Evolutionary conservation across 768 basidiomycete species (phyloP).

Genomic region (Podaxis carcinomalis): DNA sequence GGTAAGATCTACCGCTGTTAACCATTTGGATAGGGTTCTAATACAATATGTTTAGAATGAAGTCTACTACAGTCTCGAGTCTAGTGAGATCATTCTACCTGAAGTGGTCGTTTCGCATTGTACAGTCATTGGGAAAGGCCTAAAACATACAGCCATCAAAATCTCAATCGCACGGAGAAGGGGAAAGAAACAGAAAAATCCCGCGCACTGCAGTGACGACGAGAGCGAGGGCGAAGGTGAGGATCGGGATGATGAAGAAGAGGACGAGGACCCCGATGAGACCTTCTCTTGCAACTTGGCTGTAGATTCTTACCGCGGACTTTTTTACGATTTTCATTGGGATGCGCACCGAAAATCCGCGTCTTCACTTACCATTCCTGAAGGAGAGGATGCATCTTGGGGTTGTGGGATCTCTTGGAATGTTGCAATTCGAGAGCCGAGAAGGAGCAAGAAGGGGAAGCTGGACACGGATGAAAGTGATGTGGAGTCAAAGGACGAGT

Average conservation of each 20-base stretch:
- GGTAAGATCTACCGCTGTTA: slow-evolving; percentile 28
- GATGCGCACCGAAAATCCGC: slow-evolving; percentile 39
- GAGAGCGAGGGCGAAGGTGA: slow-evolving; percentile 16
- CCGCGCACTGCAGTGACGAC: slow-evolving; percentile 13
- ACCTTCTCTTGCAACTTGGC: slow-evolving; percentile 57
- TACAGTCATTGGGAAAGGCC: slow-evolving; percentile 33
- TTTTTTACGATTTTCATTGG: slow-evolving; percentile 66
- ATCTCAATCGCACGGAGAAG: not conserved
- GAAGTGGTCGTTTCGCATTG: slow-evolving; percentile 50
- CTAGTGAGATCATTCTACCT: slow-evolving; percentile 45
- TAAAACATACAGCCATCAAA: slow-evolving; percentile 2
- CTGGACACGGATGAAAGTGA: slow-evolving; percentile 9
- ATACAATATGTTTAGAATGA: slow-evolving; percentile 56
- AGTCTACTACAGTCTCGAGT: slow-evolving; percentile 60
- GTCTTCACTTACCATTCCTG: slow-evolving; percentile 21
- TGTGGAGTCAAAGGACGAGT: slow-evolving; percentile 14
- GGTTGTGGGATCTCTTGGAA: slow-evolving; percentile 45
- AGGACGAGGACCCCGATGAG: slow-evolving; percentile 22
- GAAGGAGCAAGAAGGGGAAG: slow-evolving; percentile 9
- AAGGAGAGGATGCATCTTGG: slow-evolving; percentile 24
- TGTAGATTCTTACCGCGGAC: slow-evolving; percentile 50
- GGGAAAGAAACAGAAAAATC: slow-evolving; percentile 11
- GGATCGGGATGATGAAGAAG: slow-evolving; percentile 1
- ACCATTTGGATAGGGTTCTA: not conserved
- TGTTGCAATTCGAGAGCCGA: slow-evolving; percentile 24